Conservation (phyloP, 192 early-diverging fungal genomes). For the Entomortierella lignicola region DNA sequence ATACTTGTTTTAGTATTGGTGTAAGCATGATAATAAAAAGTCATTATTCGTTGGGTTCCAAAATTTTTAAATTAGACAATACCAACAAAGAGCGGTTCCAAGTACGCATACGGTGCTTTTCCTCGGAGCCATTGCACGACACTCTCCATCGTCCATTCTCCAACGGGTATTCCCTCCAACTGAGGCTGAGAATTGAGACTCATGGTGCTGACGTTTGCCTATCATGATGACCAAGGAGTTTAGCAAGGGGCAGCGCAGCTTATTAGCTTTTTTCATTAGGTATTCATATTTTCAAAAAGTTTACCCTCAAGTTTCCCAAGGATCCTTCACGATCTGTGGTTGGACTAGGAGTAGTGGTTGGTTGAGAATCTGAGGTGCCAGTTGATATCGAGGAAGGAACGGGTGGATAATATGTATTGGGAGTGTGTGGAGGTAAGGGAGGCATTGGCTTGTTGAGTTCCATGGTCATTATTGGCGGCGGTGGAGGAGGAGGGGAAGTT, state of each 20-base stretch:
- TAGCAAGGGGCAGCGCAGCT: not conserved
- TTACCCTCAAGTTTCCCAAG: slow-evolving; percentile 21
- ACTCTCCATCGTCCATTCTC: slow-evolving; percentile 51
- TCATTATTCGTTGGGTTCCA: too few species aligned
- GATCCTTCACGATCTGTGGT: slow-evolving; percentile 32
- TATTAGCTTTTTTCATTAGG: not conserved
- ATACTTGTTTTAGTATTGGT: too few species aligned
- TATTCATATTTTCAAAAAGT: too few species aligned
- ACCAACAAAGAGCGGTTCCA: slow-evolving; percentile 48
- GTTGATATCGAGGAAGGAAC: slow-evolving; percentile 22
- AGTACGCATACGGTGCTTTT: slow-evolving; percentile 23
- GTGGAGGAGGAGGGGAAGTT: slow-evolving; percentile 27
- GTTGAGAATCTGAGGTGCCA: not conserved
- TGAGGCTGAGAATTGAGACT: slow-evolving; percentile 36
- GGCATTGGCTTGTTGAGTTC: slow-evolving; percentile 33
- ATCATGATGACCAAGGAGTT: not conserved
- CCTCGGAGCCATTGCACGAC: slow-evolving; percentile 43
- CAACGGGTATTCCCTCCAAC: slow-evolving; percentile 20
- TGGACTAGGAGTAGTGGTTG: slow-evolving; percentile 23
- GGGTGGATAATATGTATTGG: slow-evolving; percentile 34
- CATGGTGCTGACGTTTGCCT: slow-evolving; percentile 43
- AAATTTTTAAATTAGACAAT: not conserved
- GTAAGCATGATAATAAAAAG: not conserved
- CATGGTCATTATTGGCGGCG: slow-evolving; percentile 44
- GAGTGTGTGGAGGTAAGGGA: slow-evolving; percentile 9